Evolutionary conservation across 306 rosid species (phyloP).

Genomic region (Malus asiatica): DNA sequence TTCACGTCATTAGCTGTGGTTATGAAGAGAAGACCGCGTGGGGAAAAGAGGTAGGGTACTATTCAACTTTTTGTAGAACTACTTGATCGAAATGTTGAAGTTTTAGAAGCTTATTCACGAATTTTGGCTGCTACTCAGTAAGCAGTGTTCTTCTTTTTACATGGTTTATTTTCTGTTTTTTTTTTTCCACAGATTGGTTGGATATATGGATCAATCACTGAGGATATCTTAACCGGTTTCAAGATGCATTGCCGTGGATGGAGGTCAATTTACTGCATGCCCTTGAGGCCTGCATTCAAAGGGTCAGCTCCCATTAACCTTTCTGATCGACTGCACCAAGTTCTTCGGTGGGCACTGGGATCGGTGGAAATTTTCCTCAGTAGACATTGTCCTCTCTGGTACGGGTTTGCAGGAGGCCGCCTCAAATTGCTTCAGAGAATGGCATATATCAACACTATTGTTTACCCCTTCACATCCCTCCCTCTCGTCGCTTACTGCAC

Average conservation of each 20-base stretch:
- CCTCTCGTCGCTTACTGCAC: conserved; percentile 89
- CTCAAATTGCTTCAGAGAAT: conserved; percentile 80
- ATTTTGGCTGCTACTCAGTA: neutral
- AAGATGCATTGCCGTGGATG: conserved; percentile 99
- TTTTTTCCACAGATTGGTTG: conserved; percentile 73
- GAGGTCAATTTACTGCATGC: conserved; percentile 99
- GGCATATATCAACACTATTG: conserved; percentile 95
- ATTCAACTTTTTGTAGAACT: conserved; percentile 6
- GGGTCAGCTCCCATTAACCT: conserved; percentile 96
- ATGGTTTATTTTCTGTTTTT: conserved; percentile 4
- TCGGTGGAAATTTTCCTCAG: conserved; percentile 99
- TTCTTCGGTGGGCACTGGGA: conserved; percentile 99
- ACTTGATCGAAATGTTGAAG: neutral
- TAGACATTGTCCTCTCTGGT: conserved; percentile 97
- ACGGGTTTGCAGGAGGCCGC: conserved; percentile 94
- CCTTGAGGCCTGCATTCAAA: conserved; percentile 95
- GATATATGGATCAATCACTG: conserved; percentile 97
- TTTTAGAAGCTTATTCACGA: neutral
- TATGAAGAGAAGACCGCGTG: conserved; percentile 96
- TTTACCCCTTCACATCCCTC: conserved; percentile 91
- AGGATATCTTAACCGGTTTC: conserved; percentile 96
- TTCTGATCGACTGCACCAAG: conserved; percentile 95
- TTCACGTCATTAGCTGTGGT: conserved; percentile 92
- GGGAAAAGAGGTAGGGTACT: conserved; percentile 87
- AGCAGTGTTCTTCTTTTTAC: neutral